phyloP scores from a whole-genome alignment of 78 protist genomes.

The Fonticula alba region DNA sequence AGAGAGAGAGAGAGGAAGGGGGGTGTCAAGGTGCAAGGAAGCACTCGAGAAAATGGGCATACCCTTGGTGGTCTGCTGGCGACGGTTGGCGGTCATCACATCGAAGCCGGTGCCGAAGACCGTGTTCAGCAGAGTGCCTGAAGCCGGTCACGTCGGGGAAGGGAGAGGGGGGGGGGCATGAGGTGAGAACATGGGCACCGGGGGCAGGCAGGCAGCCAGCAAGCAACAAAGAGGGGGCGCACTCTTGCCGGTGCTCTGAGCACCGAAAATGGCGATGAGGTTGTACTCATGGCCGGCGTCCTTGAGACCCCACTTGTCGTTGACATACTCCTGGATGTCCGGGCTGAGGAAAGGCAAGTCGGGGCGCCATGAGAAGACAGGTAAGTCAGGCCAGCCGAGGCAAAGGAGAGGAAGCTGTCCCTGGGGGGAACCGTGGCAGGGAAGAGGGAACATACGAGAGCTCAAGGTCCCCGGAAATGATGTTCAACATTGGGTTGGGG shows the following conservation, averaged over 20 bases:
- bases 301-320: conserved; percentile 9
- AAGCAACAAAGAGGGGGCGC: background rate
- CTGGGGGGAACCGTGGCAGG: too few relatives aligned
- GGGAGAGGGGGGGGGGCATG: background rate
- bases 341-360: background rate
- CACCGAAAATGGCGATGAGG: conserved; percentile 62
- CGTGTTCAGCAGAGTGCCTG: conserved; percentile 59
- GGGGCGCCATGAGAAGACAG: too few relatives aligned
- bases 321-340: background rate
- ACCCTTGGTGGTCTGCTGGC: conserved; percentile 71
- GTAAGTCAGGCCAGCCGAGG: too few relatives aligned
- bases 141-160: background rate
- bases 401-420: too few relatives aligned
- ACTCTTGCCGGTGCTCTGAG: conserved; percentile 73
- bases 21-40: background rate
- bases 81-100: conserved; percentile 40
- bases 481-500: too few relatives aligned
- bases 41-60: conserved; percentile 5
- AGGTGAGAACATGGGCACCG: background rate
- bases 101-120: conserved; percentile 62
- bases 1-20: background rate
- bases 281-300: conserved; percentile 45
- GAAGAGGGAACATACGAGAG: too few relatives aligned
- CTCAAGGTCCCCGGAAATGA: too few relatives aligned
- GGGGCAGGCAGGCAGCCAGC: background rate